Evolutionary conservation across 2,329 filamentous ascomycete species (phyloP), one percentile per base, ranked within the genome.

Genomic region (Colletotrichum godetiae): DNA sequence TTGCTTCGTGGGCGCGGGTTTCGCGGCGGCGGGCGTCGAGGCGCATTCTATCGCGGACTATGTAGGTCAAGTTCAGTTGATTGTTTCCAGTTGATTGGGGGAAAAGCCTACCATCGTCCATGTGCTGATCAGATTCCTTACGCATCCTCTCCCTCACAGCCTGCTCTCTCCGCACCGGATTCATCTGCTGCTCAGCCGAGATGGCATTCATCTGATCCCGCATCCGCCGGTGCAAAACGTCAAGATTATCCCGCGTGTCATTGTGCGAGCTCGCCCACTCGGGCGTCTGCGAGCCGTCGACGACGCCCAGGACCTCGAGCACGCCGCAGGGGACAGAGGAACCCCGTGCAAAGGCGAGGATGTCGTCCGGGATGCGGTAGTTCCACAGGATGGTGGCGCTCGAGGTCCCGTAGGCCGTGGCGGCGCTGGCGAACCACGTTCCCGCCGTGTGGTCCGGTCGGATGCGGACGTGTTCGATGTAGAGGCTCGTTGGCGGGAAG

Each of bases 361-460:
- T 80, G 3, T 86, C 84, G 24, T 87, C 83, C 0, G 89, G 88
- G 59, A 91, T 90, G 68, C 86, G 85, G 81, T 90, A 91, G 77
- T 88, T 89, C 90, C 90, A 92, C 3, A 92, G 82, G 11, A 90
- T 84, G 0, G 89, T 90, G 75, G 88, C 85, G 62, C 84, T 87
- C 0, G 86, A 84, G 1, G 87, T 89, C 24, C 87, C 87, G 71
- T 88, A 87, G 0, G 90, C 89, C 1, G 89, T 91, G 0, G 85
- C 85, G 1, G 86, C 86, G 72, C 85, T 87, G 33, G 89, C 87
- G 75, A 91, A 91, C 89, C 90, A 92, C 11, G 85, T 79, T 10
- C 88, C 88, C 35, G 82, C 80, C 0, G 80, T 82, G 33, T 76
- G 80, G 27, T 69, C 77, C 11, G 75, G 58, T 46, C 79, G 81